Evolutionary conservation across 78 protist species (phyloP).

Genomic region (Polysphondylium violaceum): DNA sequence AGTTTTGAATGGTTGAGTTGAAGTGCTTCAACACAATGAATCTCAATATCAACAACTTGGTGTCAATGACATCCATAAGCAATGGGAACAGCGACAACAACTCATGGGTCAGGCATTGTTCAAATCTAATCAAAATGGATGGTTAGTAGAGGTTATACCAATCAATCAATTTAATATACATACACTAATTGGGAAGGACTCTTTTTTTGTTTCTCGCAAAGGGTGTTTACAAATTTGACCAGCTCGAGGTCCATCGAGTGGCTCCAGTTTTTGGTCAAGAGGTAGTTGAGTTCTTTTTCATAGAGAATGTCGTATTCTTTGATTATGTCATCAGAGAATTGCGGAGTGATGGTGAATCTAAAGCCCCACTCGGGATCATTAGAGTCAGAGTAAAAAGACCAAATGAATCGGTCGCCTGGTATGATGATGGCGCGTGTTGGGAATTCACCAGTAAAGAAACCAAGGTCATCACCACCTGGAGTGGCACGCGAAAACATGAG

Average conservation of each 20-base stretch:
- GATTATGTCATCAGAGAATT: slow-evolving; percentile 54
- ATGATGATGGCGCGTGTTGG: slow-evolving; percentile 49
- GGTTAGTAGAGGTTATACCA: background rate
- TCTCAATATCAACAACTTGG: slow-evolving; percentile 3
- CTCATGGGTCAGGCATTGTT: slow-evolving; percentile 38
- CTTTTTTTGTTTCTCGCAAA: slow-evolving; percentile 73
- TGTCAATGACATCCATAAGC: slow-evolving; percentile 2
- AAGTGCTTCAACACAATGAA: slow-evolving; percentile 58
- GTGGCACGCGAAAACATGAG: slow-evolving; percentile 66
- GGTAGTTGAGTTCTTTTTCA: slow-evolving; percentile 32
- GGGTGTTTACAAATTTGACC: slow-evolving; percentile 62
- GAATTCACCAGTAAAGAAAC: slow-evolving; percentile 80
- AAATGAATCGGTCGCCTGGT: slow-evolving; percentile 70
- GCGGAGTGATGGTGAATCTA: slow-evolving; percentile 60
- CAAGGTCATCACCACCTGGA: slow-evolving; percentile 81
- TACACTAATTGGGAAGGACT: slow-evolving; percentile 53
- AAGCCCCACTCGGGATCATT: slow-evolving; percentile 81
- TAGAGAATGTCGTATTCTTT: slow-evolving; percentile 18
- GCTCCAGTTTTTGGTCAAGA: slow-evolving; percentile 25
- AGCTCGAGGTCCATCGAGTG: slow-evolving; percentile 65
- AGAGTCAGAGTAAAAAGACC: slow-evolving; percentile 81
- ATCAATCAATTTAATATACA: background rate
- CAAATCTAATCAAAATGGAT: slow-evolving; percentile 18
- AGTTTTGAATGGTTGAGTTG: slow-evolving; percentile 7
- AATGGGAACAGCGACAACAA: slow-evolving; percentile 25